Conservation (phyloP, 2,329 filamentous ascomycete genomes). For the Ophiostoma quercus region DNA sequence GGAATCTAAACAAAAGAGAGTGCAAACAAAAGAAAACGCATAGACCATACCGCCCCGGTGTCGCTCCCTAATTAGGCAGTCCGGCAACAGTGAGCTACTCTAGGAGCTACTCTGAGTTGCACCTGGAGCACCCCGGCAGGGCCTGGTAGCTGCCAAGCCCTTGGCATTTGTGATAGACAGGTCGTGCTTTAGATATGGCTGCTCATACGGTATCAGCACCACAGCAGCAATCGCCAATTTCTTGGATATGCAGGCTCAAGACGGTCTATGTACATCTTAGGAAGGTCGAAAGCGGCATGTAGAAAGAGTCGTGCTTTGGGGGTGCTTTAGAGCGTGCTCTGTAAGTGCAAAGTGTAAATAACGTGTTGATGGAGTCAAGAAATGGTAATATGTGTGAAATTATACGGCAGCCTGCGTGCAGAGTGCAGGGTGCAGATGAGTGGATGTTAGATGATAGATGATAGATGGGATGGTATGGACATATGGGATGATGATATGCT, state of each 20-base stretch:
- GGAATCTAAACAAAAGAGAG: background rate
- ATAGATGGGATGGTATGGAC: no score
- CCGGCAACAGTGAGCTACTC: background rate
- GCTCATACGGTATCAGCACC: constrained; percentile 9
- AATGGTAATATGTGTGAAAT: no score
- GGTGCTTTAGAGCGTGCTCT: background rate
- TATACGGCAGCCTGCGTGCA: no score
- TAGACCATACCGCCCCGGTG: background rate
- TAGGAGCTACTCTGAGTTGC: background rate
- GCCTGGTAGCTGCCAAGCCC: background rate
- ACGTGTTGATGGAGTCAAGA: background rate
- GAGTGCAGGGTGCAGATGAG: no score
- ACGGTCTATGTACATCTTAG: constrained; percentile 4
- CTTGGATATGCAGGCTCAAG: constrained; percentile 6
- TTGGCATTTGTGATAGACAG: constrained; percentile 6
- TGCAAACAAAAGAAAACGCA: background rate
- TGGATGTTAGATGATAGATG: no score
- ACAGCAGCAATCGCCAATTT: constrained; percentile 3
- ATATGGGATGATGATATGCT: background rate
- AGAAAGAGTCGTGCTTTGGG: background rate
- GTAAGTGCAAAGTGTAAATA: background rate
- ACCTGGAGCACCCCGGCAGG: background rate
- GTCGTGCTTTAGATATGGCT: constrained; percentile 4
- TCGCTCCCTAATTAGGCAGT: constrained; percentile 10
- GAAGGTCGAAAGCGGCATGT: constrained; percentile 13